These are phyloP conservation scores for Opeltia flavorubescens DNA, from an alignment of 495 filamentous ascomycete species.

Conservation along the genomic window DNA sequence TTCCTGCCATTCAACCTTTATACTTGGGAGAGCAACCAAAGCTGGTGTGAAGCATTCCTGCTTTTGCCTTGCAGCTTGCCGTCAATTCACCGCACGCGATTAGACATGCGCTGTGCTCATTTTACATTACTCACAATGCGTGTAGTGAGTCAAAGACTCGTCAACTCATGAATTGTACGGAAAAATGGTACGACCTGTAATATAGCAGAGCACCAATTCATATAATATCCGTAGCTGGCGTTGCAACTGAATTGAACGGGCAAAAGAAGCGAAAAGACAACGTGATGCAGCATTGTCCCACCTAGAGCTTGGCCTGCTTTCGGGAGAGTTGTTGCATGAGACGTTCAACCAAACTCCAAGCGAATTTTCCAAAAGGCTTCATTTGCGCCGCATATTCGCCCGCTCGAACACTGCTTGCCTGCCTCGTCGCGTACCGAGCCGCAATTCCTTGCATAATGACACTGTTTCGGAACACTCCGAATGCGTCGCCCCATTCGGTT, in stretches of 20 bases:
- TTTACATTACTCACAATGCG: background rate
- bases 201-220: no score
- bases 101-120: no score
- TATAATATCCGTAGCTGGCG: no score
- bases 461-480: conserved; percentile 52
- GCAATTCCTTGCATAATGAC: conserved; percentile 93
- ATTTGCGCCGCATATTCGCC: conserved; percentile 52
- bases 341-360: conserved; percentile 53
- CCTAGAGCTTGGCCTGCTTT: conserved; percentile 37
- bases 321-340: conserved; percentile 23
- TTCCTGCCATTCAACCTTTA: no score
- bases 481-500: conserved; percentile 45
- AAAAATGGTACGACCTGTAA: no score
- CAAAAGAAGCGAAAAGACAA: no score
- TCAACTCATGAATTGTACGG: background rate
- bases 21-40: no score
- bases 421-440: conserved; percentile 65
- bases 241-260: no score
- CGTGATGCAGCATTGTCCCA: background rate
- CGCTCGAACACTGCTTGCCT: conserved; percentile 81
- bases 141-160: background rate
- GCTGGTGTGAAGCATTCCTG: no score
- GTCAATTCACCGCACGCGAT: no score
- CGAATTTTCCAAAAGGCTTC: conserved; percentile 53
- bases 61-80: no score